These are phyloP conservation scores for Citrus unshiu DNA, from an alignment of 345 rosid genomes.

Conservation along the genomic window DNA sequence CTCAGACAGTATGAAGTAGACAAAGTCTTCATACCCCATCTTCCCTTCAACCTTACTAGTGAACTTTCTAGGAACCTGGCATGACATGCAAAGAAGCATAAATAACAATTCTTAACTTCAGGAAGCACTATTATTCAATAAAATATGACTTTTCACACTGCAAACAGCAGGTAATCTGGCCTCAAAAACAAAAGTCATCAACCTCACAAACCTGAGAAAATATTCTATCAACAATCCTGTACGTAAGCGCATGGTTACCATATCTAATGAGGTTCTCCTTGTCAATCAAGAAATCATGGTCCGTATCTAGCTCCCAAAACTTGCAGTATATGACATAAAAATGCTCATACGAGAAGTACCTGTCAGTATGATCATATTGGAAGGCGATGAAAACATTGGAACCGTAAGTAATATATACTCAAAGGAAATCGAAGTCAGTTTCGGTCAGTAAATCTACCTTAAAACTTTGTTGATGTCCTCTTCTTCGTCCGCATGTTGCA, in stretches of 20 bases:
- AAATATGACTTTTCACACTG: not conserved
- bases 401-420: not conserved
- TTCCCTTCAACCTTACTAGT: conserved; percentile 83
- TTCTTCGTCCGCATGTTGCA: conserved; percentile 96
- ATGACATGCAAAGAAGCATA: conserved; percentile 5
- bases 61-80: conserved; percentile 78
- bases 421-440: conserved; percentile 2
- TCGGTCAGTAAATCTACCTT: conserved; percentile 43
- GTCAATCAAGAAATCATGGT: conserved; percentile 97
- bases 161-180: conserved; percentile 2
- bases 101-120: not conserved
- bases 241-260: conserved; percentile 97
- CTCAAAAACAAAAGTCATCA: conserved; percentile 12
- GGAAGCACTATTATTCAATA: not conserved
- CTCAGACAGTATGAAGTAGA: conserved; percentile 88
- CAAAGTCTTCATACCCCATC: conserved; percentile 98
- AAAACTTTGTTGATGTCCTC: conserved; percentile 96
- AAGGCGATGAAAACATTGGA: not conserved
- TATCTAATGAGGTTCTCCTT: conserved; percentile 96
- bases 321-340: conserved; percentile 98
- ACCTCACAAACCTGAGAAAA: conserved; percentile 80
- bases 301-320: conserved; percentile 98
- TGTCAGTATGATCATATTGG: conserved; percentile 20
- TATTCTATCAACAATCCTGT: conserved; percentile 86
- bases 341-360: conserved; percentile 96